phyloP scores from a whole-genome alignment of 2,329 filamentous ascomycete genomes.

The Talaromyces marneffei region DNA sequence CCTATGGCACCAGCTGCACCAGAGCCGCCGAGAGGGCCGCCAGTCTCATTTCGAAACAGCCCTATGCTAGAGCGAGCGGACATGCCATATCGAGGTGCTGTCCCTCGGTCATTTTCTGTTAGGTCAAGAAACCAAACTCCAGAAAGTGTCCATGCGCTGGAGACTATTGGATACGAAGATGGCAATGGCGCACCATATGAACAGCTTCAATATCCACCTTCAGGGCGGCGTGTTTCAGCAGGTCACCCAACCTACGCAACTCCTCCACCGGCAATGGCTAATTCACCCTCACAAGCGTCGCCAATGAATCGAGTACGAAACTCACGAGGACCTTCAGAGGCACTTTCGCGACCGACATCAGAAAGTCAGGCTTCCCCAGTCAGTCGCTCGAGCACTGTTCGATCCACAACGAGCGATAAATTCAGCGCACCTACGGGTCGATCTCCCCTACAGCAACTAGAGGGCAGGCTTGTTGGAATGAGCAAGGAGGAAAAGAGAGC shows the following conservation, averaged over 20 bases:
- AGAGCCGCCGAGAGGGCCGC: slow-evolving; percentile 56
- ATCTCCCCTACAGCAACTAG: slow-evolving; percentile 88
- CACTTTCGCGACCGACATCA: slow-evolving; percentile 15
- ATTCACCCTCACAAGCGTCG: not conserved
- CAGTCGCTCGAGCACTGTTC: slow-evolving; percentile 29
- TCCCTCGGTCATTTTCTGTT: slow-evolving; percentile 23
- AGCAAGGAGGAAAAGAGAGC: slow-evolving; percentile 94
- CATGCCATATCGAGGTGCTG: slow-evolving; percentile 12
- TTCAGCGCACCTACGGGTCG: slow-evolving; percentile 66
- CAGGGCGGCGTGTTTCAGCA: not conserved
- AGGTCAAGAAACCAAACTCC: slow-evolving; percentile 19
- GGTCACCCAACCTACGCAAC: not conserved
- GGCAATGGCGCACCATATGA: not conserved
- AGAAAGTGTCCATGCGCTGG: slow-evolving; percentile 4
- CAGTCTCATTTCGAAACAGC: slow-evolving; percentile 51
- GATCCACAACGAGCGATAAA: slow-evolving; percentile 27
- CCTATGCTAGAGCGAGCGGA: slow-evolving; percentile 20
- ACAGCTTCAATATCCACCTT: slow-evolving; percentile 1
- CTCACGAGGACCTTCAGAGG: slow-evolving; percentile 12
- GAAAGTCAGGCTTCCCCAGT: slow-evolving; percentile 21
- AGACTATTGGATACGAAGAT: slow-evolving; percentile 10
- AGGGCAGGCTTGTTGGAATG: slow-evolving; percentile 83
- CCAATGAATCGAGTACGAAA: slow-evolving; percentile 10
- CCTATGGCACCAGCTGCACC: slow-evolving; percentile 12
- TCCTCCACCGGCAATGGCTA: not conserved